Evolutionary conservation across 352 stramenopile genomes (phyloP).

Genomic region (Globisporangium rhizosaccharum): DNA sequence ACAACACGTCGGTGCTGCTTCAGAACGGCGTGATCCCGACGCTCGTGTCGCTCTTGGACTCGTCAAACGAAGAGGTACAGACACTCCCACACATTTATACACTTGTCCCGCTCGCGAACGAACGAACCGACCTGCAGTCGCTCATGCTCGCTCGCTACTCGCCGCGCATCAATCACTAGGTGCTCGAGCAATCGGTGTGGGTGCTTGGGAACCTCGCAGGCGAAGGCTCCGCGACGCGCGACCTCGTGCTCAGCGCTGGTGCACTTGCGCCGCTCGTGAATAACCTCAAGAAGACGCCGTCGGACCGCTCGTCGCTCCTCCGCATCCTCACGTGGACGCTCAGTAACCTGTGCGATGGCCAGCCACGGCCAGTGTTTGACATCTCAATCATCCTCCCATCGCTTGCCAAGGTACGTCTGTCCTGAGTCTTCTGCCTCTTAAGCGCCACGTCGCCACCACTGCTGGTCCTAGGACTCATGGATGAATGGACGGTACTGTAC

Average conservation of each 20-base stretch:
- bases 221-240: constrained; percentile 83
- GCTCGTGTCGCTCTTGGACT: constrained; percentile 88
- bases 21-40: constrained; percentile 90
- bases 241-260: constrained; percentile 84
- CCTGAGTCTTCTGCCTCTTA: no score
- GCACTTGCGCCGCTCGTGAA: constrained; percentile 82
- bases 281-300: constrained; percentile 86
- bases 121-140: neutral
- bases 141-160: neutral
- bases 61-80: constrained; percentile 86
- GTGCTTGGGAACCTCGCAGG: constrained; percentile 90
- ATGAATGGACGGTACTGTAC: neutral
- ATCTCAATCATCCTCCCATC: constrained; percentile 87
- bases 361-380: constrained; percentile 86
- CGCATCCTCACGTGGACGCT: constrained; percentile 92
- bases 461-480: neutral
- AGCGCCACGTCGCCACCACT: no score
- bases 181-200: constrained; percentile 92
- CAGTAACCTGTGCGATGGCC: constrained; percentile 90
- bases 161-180: constrained; percentile 23
- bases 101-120: no score
- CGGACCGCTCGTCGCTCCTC: constrained; percentile 77
- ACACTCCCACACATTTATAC: neutral
- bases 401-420: constrained; percentile 48
- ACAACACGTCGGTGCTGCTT: constrained; percentile 90